A percentile compares a stretch with the other conserved stretches of the same genome.
phyloP scores from a whole-genome alignment of 2,329 filamentous ascomycete species.

The Botryosphaeria dothidea region DNA sequence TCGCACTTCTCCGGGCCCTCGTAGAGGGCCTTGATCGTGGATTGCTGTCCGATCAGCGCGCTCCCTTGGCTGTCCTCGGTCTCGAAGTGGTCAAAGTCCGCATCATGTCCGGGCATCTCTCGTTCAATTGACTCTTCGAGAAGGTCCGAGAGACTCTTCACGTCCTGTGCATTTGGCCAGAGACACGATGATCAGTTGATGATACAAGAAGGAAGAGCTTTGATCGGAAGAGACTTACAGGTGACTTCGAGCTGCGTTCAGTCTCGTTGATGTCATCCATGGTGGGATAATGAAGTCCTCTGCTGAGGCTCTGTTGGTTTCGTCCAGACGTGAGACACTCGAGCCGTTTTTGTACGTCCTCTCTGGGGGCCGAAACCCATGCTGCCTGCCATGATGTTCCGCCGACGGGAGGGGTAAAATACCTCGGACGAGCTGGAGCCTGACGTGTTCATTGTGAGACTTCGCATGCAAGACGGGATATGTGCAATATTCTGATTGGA shows the following conservation, averaged over 20 bases:
- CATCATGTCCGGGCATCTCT: neutral
- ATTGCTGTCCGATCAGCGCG: neutral
- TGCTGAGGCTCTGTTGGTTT: too few species aligned
- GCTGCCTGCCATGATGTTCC: neutral
- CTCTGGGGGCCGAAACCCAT: neutral
- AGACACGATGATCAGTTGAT: neutral
- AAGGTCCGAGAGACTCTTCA: neutral
- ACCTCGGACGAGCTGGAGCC: neutral
- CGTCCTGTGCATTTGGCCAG: neutral
- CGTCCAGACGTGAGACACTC: too few species aligned
- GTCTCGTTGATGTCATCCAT: too few species aligned
- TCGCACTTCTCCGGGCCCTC: conserved; percentile 23
- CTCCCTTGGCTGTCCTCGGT: neutral
- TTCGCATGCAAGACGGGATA: neutral
- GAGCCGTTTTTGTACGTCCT: neutral
- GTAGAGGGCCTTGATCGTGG: conserved; percentile 23
- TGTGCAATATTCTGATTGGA: neutral
- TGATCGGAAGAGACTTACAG: neutral
- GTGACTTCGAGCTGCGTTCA: too few species aligned
- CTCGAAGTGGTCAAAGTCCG: neutral
- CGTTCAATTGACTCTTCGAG: neutral
- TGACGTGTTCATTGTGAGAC: neutral
- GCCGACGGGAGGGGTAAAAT: neutral
- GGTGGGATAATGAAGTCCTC: too few species aligned
- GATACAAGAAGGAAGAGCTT: neutral